phyloP scores from a whole-genome alignment of 2,329 filamentous ascomycete species.

The Pseudogymnoascus verrucosus region DNA sequence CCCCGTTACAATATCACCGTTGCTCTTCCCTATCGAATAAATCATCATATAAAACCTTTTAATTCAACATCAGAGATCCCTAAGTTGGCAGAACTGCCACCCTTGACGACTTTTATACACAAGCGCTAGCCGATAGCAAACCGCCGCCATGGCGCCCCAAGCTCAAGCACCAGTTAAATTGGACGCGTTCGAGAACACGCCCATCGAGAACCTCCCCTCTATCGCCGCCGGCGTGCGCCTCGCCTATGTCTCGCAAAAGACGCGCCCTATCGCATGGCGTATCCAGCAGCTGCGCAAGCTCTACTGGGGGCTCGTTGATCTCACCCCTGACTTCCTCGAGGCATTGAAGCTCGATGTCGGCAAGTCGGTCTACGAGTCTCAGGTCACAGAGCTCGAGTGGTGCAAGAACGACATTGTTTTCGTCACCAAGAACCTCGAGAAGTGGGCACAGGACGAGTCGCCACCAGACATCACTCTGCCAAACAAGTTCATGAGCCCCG shows the following conservation, averaged over 20 bases:
- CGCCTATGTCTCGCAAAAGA: constrained; percentile 73
- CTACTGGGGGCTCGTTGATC: constrained; percentile 86
- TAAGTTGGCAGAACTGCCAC: neutral
- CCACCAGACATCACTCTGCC: constrained; percentile 60
- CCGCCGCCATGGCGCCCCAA: neutral
- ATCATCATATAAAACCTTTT: neutral
- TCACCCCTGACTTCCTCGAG: constrained; percentile 61
- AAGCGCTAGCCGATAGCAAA: neutral
- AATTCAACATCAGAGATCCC: neutral
- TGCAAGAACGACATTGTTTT: constrained; percentile 74
- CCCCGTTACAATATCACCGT: neutral
- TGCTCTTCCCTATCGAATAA: neutral
- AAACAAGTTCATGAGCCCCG: constrained; percentile 63
- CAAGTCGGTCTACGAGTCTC: constrained; percentile 69
- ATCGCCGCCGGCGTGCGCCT: constrained; percentile 53
- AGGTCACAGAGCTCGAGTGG: constrained; percentile 69
- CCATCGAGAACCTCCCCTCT: constrained; percentile 56
- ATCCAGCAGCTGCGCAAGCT: constrained; percentile 83
- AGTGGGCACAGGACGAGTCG: constrained; percentile 76
- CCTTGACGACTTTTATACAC: neutral
- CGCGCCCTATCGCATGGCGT: constrained; percentile 74
- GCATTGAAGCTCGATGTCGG: constrained; percentile 70
- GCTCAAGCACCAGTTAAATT: neutral
- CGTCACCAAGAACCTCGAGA: constrained; percentile 66
- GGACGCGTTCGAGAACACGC: constrained; percentile 48